Conservation (phyloP, 2,329 filamentous ascomycete genomes). For the Plectosphaerella cucumerina region DNA sequence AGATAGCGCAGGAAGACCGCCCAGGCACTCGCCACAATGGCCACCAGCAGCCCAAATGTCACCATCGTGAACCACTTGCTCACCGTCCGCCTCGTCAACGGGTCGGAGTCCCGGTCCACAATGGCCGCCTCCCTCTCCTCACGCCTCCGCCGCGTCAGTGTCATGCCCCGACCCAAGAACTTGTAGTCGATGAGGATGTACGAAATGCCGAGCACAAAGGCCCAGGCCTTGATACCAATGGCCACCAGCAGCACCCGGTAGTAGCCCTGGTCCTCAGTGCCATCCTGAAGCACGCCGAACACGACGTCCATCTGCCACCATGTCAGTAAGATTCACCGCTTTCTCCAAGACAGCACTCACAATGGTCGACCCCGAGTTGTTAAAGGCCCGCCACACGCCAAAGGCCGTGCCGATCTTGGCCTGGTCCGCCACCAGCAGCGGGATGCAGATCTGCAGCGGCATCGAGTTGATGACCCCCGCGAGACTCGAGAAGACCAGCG, state of each 20-base stretch:
- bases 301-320: slow-evolving; percentile 17
- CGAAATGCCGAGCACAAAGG: slow-evolving; percentile 11
- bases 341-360: slow-evolving; percentile 5
- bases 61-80: slow-evolving; percentile 9
- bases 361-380: slow-evolving; percentile 17
- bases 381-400: slow-evolving; percentile 17
- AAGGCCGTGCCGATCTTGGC: slow-evolving; percentile 18
- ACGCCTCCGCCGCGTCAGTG: slow-evolving; percentile 13
- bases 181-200: slow-evolving; percentile 17
- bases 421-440: slow-evolving; percentile 17
- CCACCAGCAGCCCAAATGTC: slow-evolving; percentile 10
- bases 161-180: slow-evolving; percentile 14
- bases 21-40: slow-evolving; percentile 14
- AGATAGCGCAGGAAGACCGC: slow-evolving; percentile 15
- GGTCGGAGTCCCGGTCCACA: slow-evolving; percentile 10
- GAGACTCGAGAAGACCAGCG: slow-evolving; percentile 13
- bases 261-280: slow-evolving; percentile 14
- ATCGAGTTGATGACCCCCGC: slow-evolving; percentile 16
- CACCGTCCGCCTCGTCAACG: slow-evolving; percentile 12
- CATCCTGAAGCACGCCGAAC: slow-evolving; percentile 16
- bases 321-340: not conserved
- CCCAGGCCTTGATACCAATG: slow-evolving; percentile 15
- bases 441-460: slow-evolving; percentile 17
- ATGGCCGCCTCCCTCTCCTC: slow-evolving; percentile 12
- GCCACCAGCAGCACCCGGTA: slow-evolving; percentile 11